phyloP scores from a whole-genome alignment of 805 yeast genomes.

The Helenozyma rhizophorensis region DNA sequence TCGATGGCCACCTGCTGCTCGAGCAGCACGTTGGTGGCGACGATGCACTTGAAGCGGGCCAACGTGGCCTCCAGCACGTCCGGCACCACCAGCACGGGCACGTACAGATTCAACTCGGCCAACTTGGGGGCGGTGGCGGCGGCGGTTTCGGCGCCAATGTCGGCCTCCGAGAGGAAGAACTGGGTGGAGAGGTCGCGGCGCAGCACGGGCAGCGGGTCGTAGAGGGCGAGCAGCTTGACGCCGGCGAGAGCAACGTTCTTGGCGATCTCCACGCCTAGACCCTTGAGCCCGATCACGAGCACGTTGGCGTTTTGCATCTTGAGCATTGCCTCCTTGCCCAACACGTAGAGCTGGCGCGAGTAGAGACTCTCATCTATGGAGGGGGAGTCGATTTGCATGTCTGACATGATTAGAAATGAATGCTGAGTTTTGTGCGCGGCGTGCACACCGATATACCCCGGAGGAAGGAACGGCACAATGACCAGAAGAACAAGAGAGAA shows the following conservation, averaged over 20 bases:
- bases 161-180: conserved; percentile 68
- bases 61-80: conserved; percentile 54
- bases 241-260: conserved; percentile 97
- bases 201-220: conserved; percentile 70
- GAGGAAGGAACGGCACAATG: background rate
- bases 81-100: conserved; percentile 68
- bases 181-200: conserved; percentile 81
- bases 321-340: conserved; percentile 98
- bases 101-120: conserved; percentile 84
- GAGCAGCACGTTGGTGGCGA: conserved; percentile 71
- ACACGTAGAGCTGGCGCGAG: conserved; percentile 93
- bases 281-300: conserved; percentile 84
- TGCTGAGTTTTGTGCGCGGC: background rate
- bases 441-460: background rate
- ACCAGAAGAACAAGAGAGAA: too few species aligned
- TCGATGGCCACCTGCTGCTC: conserved; percentile 76
- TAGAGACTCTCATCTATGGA: conserved; percentile 88
- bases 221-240: conserved; percentile 82
- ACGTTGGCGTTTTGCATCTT: conserved; percentile 93
- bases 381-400: conserved; percentile 43
- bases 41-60: conserved; percentile 66
- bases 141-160: conserved; percentile 79
- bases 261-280: conserved; percentile 94
- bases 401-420: background rate
- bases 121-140: conserved; percentile 60